Base-by-base conservation (phyloP, 805 yeast species). In the Kazachstania psychrophila region DNA sequence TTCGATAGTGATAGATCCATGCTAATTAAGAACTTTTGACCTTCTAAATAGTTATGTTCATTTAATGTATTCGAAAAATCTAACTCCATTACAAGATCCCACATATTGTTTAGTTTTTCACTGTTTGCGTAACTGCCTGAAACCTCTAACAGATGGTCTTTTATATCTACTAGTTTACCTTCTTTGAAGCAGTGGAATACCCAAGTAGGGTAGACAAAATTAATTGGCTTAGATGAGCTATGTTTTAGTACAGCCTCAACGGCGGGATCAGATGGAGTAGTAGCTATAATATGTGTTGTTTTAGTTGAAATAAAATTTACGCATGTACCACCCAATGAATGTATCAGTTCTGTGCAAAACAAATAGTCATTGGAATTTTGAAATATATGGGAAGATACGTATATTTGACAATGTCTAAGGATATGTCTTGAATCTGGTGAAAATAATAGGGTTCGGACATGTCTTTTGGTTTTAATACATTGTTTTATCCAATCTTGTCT, bases 191-290 rank as follows among this genome's bases (percentile, higher is more conserved):
- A 79, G 40, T 73, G 81, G 35, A 78, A 77, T 11, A 88, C 58
- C 96, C 95, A 89, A 15, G 75, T 73, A 0, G 95, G 94, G 3
- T 70, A 64, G 3, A 88, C 92, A 12, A 78, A 68, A 33, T 70
- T 66, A 24, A 81, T 77, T 24, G 64, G 55, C 25, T 64, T 56
- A 4, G 54, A 54, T 16, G 38, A 33, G 1, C 61, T 61, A 17
- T 59, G 57, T 22, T 61, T 49, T 32, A 69, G 60, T 3, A 66
- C 62, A 1, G 83, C 85, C 18, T 72, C 65, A 26, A 75, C 66
- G 32, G 78, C 72, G 40, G 75, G 75, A 36, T 75, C 82, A 37
- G 75, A 72, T 3, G 72, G 52, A 43, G 72, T 73, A 4, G 58
- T 51, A 0, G 89, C 72, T 15, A 89, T 63, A 24, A 86, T 66